A percentile compares a stretch with the other conserved stretches of the same genome.
phyloP scores from a whole-genome alignment of 139 green algal genomes.

The Volvox reticuliferus region DNA sequence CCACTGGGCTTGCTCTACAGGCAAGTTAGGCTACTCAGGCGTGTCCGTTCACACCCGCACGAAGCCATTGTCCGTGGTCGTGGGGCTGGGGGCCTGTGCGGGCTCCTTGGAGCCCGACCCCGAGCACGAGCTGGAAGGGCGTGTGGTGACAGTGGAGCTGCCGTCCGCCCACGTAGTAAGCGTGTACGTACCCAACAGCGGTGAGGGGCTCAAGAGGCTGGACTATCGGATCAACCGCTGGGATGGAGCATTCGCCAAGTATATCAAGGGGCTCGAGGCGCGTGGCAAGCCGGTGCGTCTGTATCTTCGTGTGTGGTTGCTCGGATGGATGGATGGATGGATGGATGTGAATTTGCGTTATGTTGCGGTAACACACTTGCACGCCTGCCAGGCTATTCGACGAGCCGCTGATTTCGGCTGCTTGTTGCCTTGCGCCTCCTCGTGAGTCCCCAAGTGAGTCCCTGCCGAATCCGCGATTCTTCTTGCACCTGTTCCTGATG shows the following conservation, averaged over 20 bases:
- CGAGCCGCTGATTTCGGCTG: no score
- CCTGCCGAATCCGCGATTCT: no score
- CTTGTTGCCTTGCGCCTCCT: no score
- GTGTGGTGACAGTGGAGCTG: conserved; percentile 69
- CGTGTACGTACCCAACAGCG: conserved; percentile 68
- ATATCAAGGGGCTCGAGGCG: conserved; percentile 38
- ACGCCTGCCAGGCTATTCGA: no score
- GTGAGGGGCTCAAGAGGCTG: conserved; percentile 73
- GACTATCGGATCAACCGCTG: conserved; percentile 67
- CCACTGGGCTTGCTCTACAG: conserved; percentile 68
- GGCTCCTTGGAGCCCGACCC: conserved; percentile 29
- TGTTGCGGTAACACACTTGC: no score
- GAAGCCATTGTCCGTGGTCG: conserved; percentile 25
- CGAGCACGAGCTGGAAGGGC: conserved; percentile 64
- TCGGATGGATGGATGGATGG: background rate
- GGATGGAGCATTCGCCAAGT: conserved; percentile 56
- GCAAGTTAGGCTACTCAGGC: conserved; percentile 80
- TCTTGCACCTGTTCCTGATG: no score
- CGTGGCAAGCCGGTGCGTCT: conserved; percentile 73
- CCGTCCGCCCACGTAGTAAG: conserved; percentile 56
- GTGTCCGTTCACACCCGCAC: conserved; percentile 69
- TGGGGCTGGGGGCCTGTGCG: conserved; percentile 44
- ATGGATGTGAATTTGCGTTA: background rate
- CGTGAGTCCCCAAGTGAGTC: no score
- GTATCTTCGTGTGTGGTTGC: no score